A percentile compares a stretch with the other conserved stretches of the same genome.
phyloP scores from a whole-genome alignment of 495 filamentous ascomycete genomes.

The Aspergillus taichungensis region DNA sequence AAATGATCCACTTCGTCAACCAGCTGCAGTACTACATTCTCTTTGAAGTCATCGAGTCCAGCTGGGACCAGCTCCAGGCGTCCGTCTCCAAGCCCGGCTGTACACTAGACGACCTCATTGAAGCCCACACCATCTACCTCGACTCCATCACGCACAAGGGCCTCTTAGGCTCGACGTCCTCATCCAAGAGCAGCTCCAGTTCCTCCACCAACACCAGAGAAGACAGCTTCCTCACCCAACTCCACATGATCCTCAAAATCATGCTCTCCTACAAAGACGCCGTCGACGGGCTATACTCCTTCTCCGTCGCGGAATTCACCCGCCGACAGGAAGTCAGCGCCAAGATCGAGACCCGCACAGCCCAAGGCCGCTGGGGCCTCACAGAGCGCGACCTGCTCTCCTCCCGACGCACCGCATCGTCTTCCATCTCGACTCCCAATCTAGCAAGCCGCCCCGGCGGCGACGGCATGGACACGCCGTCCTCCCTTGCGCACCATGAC shows the following conservation, averaged over 20 bases:
- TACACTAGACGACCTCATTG: slow-evolving; percentile 91
- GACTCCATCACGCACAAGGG: slow-evolving; percentile 95
- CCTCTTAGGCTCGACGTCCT: slow-evolving; percentile 62
- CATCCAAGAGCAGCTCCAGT: slow-evolving; percentile 27
- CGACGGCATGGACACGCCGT: slow-evolving; percentile 24
- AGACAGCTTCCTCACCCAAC: slow-evolving; percentile 80
- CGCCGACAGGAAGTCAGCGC: slow-evolving; percentile 76
- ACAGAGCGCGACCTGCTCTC: slow-evolving; percentile 43
- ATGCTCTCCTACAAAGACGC: slow-evolving; percentile 93
- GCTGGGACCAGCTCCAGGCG: slow-evolving; percentile 79
- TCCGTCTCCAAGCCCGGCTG: slow-evolving; percentile 71
- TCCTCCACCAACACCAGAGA: slow-evolving; percentile 47
- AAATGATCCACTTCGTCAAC: slow-evolving; percentile 97
- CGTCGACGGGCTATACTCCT: slow-evolving; percentile 90
- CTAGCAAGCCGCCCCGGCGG: slow-evolving; percentile 21
- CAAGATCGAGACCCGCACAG: slow-evolving; percentile 55
- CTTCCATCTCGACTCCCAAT: slow-evolving; percentile 16
- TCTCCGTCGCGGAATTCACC: slow-evolving; percentile 89
- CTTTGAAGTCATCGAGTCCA: slow-evolving; percentile 94
- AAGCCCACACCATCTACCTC: slow-evolving; percentile 83
- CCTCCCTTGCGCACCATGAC: slow-evolving; percentile 21
- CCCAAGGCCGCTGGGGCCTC: slow-evolving; percentile 53
- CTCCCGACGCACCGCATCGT: slow-evolving; percentile 17
- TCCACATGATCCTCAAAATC: slow-evolving; percentile 83
- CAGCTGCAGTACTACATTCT: slow-evolving; percentile 98